Conservation (phyloP, 352 stramenopile genomes). For the Vaucheria bursata region DNA sequence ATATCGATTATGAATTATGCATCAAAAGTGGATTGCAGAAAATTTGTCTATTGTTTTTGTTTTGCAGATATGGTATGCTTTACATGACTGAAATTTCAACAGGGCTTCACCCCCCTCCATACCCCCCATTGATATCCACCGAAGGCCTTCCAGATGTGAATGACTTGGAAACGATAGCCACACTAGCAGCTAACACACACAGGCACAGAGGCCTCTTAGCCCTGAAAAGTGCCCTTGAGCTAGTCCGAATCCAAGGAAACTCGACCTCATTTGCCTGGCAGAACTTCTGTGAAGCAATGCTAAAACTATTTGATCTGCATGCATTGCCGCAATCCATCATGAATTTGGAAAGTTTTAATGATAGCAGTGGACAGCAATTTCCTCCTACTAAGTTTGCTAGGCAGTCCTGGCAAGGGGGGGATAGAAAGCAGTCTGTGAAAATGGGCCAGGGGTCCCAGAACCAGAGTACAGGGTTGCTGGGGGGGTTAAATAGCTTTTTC, state of each 20-base stretch:
- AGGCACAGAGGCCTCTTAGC: conserved; percentile 30
- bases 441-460: too few species aligned
- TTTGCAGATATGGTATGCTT: background rate
- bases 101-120: background rate
- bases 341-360: conserved; percentile 30
- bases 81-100: background rate
- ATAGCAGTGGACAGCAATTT: conserved; percentile 22
- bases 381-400: conserved; percentile 25
- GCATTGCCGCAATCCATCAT: conserved; percentile 20
- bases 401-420: conserved; percentile 17
- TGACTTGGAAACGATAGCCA: conserved; percentile 32
- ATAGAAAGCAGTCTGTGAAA: too few species aligned
- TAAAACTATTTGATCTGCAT: background rate
- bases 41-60: too few species aligned
- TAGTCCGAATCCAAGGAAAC: background rate
- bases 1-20: too few species aligned
- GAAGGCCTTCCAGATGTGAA: conserved; percentile 23
- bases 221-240: conserved; percentile 37
- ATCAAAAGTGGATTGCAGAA: too few species aligned
- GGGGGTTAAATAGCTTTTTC: too few species aligned
- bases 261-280: background rate
- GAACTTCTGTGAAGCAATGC: background rate
- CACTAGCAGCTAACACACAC: conserved; percentile 15
- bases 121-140: background rate
- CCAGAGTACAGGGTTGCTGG: too few species aligned